Evolutionary conservation across 192 early-diverging fungal species (phyloP), one percentile per base, ranked within the genome.

Genomic region (Coemansia sp.): DNA sequence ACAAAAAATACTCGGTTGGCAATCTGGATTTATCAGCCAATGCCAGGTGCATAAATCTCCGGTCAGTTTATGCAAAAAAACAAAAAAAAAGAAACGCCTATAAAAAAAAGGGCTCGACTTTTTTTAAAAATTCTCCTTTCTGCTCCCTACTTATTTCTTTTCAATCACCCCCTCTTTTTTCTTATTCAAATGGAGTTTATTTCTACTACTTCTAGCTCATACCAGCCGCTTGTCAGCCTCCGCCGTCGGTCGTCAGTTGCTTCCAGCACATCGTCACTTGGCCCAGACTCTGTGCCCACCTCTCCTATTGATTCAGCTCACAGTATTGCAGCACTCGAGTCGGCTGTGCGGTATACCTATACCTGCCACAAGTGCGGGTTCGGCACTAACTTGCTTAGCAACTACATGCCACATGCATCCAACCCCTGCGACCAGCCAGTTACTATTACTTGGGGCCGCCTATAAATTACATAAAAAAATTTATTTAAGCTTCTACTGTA

Each of bases 291-390:
- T 29, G 49, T 69, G 8, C 67, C 55, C 9, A 50, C 39, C 11
- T 76, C 79, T 27, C 74, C 79, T 1, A 34, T 76, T 1, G 72
- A 69, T 15, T 52, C 49, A 1, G n/a, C 33, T 27, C 40, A 11
- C 13, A 33, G 33, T 34, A 13, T 24, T 16, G 15, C 34, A 13
- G 18, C 33, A 1, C 18, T 36, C 40, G 63, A 65, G 38, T 68
- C 71, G 8, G 80, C 72, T 12, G 62, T 82, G 39, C 52, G 52
- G 12, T 78, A 82, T 67, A 76, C 75, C 0, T 82, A 78, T 33
- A 73, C 67, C 1, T 82, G 80, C 75, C n/a, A 69, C 7, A 74
- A 72, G 36, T 82, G 80, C 66, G 80, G 80, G 5, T 78, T 82
- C 40, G 80, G 80, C 47, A 82, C 80, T 1, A 70, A 82, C 61